Base-by-base conservation (phyloP, 1,284 basidiomycete species). In the Ustilago crameri region DNA sequence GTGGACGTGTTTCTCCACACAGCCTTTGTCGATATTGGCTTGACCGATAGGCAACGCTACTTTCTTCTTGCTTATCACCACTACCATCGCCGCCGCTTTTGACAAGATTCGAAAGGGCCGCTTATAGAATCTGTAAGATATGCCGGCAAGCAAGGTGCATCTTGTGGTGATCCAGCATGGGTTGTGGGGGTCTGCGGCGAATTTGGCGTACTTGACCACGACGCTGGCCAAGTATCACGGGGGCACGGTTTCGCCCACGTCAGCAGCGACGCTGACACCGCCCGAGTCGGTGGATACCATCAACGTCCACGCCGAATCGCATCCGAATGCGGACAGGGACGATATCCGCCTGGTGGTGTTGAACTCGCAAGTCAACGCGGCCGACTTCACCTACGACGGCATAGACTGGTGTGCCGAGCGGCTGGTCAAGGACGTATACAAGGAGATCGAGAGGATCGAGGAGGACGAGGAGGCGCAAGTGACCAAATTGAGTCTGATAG, bases 111-210 rank as follows among this genome's bases (percentile, higher is more conserved):
- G n/a, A n/a, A n/a, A n/a, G n/a, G n/a, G n/a, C n/a, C n/a, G n/a
- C n/a, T n/a, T n/a, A n/a, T n/a, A 30, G 30, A 30, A 5, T 5
- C 12, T 7, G 30, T 12, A 5, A 30, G 30, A 5, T 30, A 66
- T 67, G 64, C 44, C 49, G 35, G 32, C 56, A 0, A n/a, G 46
- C 18, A 60, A 44, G 24, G 71, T 84, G 12, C 90, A 91, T 74
- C 86, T 91, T 12, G 86, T 90, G 17, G 89, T 92, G 26, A 86
- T 91, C 57, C 87, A 91, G 40, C 91, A 93, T 76, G 92, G 92
- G 35, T 91, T 93, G 88, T 93, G 91, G 91, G 91, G 92, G 2
- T 87, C 89, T 71, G 89, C 91, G 0, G 50, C 55, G 40, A 87
- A 90, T 77, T 84, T 89, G 12, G 82, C 84, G 0, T 84, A 86